These are phyloP conservation scores for Penicillium griseofulvum DNA, from an alignment of 2,329 filamentous ascomycete genomes.

Conservation along the genomic window DNA sequence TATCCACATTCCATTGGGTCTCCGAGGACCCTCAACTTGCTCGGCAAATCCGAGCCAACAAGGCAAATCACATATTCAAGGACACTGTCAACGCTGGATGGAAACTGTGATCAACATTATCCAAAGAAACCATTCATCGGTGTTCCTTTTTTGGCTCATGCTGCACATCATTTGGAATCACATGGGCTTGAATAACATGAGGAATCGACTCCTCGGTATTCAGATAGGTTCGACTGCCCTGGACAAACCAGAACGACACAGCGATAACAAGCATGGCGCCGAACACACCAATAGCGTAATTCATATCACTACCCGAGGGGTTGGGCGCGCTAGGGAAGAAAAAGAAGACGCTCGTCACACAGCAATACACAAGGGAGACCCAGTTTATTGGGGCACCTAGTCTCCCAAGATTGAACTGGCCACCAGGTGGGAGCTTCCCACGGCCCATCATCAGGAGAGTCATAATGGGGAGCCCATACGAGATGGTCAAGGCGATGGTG, in stretches of 20 bases:
- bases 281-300: slow-evolving; percentile 57
- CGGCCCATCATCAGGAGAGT: slow-evolving; percentile 52
- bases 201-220: slow-evolving; percentile 21
- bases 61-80: not conserved
- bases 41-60: not conserved
- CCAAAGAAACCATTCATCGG: not conserved
- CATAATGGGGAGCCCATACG: slow-evolving; percentile 50
- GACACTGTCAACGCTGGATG: not conserved
- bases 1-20: not conserved
- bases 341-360: slow-evolving; percentile 55
- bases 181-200: slow-evolving; percentile 16
- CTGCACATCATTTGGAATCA: slow-evolving; percentile 3
- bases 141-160: slow-evolving; percentile 6
- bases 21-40: not conserved
- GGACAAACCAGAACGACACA: slow-evolving; percentile 51
- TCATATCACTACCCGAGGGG: slow-evolving; percentile 52
- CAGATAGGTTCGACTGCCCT: slow-evolving; percentile 43
- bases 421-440: slow-evolving; percentile 49
- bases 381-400: slow-evolving; percentile 46
- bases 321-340: slow-evolving; percentile 51
- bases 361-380: slow-evolving; percentile 52
- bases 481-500: slow-evolving; percentile 56
- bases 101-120: not conserved
- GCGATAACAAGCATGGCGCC: slow-evolving; percentile 54
- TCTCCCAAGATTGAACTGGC: slow-evolving; percentile 45